A percentile compares a stretch with the other conserved stretches of the same genome.
These are phyloP conservation scores for Colletotrichum lentis DNA, from an alignment of 2,329 filamentous ascomycete species.

Conservation along the genomic window DNA sequence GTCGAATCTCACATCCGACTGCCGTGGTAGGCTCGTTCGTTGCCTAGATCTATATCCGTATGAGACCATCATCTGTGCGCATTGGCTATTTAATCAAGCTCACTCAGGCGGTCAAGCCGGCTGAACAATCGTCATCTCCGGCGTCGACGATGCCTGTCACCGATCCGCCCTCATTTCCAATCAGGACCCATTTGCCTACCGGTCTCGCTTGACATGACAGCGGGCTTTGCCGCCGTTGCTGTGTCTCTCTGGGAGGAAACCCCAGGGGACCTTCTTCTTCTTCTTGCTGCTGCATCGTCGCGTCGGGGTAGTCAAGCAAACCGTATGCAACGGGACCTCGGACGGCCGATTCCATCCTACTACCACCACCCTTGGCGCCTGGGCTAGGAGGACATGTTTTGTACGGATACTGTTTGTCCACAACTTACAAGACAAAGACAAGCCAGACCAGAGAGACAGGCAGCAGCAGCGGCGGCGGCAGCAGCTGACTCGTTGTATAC, in stretches of 20 bases:
- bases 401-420: too few relatives aligned
- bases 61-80: not conserved
- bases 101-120: slow-evolving; percentile 14
- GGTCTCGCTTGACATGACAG: slow-evolving; percentile 25
- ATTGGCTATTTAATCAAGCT: too few relatives aligned
- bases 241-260: too few relatives aligned
- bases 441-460: not conserved
- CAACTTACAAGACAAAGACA: not conserved
- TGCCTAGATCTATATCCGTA: not conserved
- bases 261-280: too few relatives aligned
- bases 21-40: slow-evolving; percentile 1
- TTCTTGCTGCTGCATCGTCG: too few relatives aligned
- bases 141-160: slow-evolving; percentile 14
- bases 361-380: not conserved
- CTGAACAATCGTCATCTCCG: slow-evolving; percentile 3
- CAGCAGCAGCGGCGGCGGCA: too few relatives aligned
- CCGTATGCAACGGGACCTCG: not conserved
- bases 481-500: slow-evolving; percentile 29
- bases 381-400: not conserved
- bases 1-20: slow-evolving; percentile 16
- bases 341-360: too few relatives aligned
- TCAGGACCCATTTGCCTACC: slow-evolving; percentile 19
- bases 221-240: slow-evolving; percentile 34
- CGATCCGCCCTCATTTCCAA: slow-evolving; percentile 34
- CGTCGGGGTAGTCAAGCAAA: slow-evolving; percentile 14